A percentile compares a stretch with the other conserved stretches of the same genome.
Conservation (phyloP, 2,329 filamentous ascomycete species). For the Colletotrichum tofieldiae region DNA sequence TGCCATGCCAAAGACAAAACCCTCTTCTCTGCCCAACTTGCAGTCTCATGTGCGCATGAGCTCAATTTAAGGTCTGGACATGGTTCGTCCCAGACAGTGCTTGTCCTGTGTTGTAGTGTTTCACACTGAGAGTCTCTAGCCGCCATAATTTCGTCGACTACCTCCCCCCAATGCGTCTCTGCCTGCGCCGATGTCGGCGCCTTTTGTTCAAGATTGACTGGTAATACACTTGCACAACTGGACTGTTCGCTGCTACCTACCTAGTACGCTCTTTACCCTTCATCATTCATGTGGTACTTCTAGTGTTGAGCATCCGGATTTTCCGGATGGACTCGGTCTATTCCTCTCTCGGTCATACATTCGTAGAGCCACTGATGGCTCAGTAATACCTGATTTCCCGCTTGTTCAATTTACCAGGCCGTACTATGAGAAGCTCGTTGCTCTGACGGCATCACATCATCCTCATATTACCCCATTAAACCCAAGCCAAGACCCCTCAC, state of each 20-base stretch:
- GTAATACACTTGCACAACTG: background rate
- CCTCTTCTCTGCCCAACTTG: background rate
- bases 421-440: background rate
- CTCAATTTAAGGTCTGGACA: constrained; percentile 34
- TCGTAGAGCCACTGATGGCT: background rate
- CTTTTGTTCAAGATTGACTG: background rate
- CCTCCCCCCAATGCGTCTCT: background rate
- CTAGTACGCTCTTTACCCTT: background rate
- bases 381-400: background rate
- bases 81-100: constrained; percentile 39
- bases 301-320: background rate
- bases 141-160: background rate
- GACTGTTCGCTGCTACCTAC: background rate
- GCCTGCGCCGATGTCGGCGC: constrained; percentile 6
- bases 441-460: background rate
- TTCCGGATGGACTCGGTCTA: no score
- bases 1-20: constrained; percentile 16
- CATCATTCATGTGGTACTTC: background rate
- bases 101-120: constrained; percentile 11
- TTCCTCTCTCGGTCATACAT: background rate
- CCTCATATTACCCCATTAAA: constrained; percentile 16
- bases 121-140: constrained; percentile 13
- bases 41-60: constrained; percentile 20
- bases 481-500: constrained; percentile 73
- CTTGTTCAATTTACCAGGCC: background rate